Evolutionary conservation across 1,139 yeast species (phyloP).

Genomic region (Nakaseomyces bracarensis): DNA sequence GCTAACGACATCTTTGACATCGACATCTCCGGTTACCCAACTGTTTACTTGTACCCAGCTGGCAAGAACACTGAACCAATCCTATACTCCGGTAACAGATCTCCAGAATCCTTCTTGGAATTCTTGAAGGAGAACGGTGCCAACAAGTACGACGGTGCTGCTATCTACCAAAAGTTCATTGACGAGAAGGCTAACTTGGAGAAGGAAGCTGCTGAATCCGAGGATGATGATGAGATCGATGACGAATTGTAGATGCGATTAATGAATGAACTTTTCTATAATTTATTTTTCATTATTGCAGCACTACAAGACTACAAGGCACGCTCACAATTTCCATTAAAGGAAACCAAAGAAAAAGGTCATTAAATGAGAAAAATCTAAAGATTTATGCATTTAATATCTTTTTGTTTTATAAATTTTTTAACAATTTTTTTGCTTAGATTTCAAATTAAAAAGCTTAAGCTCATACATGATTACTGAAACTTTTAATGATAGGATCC

Average conservation of each 20-base stretch:
- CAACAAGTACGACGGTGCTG: conserved; percentile 46
- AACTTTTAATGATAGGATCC: no score
- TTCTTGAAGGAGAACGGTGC: conserved; percentile 65
- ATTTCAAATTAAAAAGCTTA: no score
- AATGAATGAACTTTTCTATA: not conserved
- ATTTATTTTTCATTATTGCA: not conserved
- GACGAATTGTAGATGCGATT: conserved; percentile 18
- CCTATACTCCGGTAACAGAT: conserved; percentile 62
- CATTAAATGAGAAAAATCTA: no score
- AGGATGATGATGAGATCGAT: conserved; percentile 22
- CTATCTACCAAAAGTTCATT: conserved; percentile 34
- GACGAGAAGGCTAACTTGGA: conserved; percentile 31
- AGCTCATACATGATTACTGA: no score
- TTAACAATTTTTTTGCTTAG: no score
- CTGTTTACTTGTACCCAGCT: conserved; percentile 86
- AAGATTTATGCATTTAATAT: no score
- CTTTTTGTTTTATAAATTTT: no score
- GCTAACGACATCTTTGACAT: conserved; percentile 71
- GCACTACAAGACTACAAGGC: no score
- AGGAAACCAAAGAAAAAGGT: no score
- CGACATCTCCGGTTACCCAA: conserved; percentile 85
- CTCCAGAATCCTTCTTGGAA: conserved; percentile 57
- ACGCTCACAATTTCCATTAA: no score
- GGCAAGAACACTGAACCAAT: conserved; percentile 69
- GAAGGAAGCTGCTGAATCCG: conserved; percentile 18